Evolutionary conservation across 108 stramenopile genomes (phyloP), one percentile per base, ranked within the genome.

Genomic region (Nannochloropsis salina): DNA sequence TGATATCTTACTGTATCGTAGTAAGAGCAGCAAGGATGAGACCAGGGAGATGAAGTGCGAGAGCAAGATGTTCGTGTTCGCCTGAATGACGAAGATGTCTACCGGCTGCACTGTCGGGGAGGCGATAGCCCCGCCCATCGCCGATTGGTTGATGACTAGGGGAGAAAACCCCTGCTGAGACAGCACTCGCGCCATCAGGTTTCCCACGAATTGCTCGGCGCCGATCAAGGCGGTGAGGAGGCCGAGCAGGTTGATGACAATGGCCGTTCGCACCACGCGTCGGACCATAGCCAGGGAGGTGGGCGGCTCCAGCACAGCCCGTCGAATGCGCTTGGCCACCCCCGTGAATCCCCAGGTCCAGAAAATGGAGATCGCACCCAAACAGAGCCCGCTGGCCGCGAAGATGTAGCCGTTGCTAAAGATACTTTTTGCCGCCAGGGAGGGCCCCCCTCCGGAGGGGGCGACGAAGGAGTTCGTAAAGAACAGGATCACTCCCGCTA

Each of bases 61-160:
- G 45, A 93, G 90, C 44, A 96, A 86, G n/a, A 93, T 92, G 86
- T 96, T 96, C 11, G 95, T 95, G 91, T 95, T 96, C 80, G 94
- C 95, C 89, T 96, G 95, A 9, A 96, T 94, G 42, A 96, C 92
- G 83, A 96, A 89, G 10, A 96, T 92, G 86, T 96, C 95, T 83
- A 95, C 87, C 41, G 95, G 94, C 84, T 95, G 95, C 42, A 96
- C 45, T 3, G 92, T 89, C 21, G 80, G 82, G 31, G 86, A 86
- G 9, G 45, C 87, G 80, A 82, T 81, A 41, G 90, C 91, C 9
- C 90, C 42, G 44, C 91, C 80, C 12, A 83, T 82, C 43, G 91
- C 84, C 15, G 88, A 89, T 41, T 88, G 91, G 9, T 88, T 85
- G 6, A 86, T 80, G 31, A 31, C 84, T 12, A 85, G 80, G 4